These are phyloP conservation scores for Talaromyces sp. DNA, from an alignment of 2,329 filamentous ascomycete genomes.

Conservation along the genomic window DNA sequence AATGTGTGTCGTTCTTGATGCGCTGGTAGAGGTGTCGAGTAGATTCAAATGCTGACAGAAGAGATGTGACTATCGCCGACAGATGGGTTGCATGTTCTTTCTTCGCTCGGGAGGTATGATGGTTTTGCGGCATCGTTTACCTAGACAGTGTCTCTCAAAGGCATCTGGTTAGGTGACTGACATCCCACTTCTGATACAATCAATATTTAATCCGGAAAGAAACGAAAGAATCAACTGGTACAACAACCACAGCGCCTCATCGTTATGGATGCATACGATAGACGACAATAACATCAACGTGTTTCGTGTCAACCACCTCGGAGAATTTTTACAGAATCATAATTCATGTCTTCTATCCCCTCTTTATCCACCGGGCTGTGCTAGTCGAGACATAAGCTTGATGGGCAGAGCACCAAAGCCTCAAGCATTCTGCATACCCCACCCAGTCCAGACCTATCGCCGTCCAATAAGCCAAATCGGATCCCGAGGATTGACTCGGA, in stretches of 20 bases:
- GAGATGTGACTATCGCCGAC: slow-evolving; percentile 7
- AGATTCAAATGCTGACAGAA: slow-evolving; percentile 11
- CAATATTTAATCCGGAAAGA: no score
- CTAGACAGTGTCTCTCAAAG: not conserved
- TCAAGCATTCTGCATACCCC: not conserved
- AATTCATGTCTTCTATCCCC: not conserved
- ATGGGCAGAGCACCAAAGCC: not conserved
- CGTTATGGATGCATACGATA: no score
- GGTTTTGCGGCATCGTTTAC: not conserved
- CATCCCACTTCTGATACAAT: no score
- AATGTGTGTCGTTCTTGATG: not conserved
- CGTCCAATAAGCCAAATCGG: not conserved
- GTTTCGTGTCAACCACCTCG: no score
- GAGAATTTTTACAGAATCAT: not conserved
- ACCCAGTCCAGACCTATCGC: not conserved
- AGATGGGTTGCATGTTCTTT: not conserved
- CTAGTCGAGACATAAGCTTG: not conserved
- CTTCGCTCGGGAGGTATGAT: not conserved
- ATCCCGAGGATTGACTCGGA: not conserved
- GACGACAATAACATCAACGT: no score
- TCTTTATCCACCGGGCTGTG: not conserved
- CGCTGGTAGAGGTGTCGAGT: slow-evolving; percentile 10
- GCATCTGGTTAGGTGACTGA: no score
- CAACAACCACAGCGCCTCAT: no score
- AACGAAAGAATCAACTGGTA: not conserved